phyloP scores from a whole-genome alignment of 1,139 yeast genomes.

The Scheffersomyces stambukii region DNA sequence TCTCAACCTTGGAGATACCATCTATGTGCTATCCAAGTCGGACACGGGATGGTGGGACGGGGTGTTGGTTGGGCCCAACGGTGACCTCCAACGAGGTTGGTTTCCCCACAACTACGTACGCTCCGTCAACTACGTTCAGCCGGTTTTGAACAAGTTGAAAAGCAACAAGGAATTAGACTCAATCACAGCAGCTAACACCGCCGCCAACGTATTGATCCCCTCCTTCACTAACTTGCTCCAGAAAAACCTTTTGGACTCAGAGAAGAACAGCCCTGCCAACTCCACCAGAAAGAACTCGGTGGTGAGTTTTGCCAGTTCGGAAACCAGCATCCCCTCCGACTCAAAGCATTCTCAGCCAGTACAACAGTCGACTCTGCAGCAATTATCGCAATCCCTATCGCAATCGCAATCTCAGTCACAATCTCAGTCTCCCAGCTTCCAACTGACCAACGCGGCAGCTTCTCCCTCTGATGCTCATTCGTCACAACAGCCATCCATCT shows the following conservation, averaged over 20 bases:
- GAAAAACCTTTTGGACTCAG: conserved; percentile 31
- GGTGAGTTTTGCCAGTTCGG: conserved; percentile 46
- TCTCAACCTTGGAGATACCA: conserved; percentile 45
- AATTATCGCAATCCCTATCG: conserved; percentile 1
- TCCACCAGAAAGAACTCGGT: conserved; percentile 43
- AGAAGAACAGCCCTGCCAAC: conserved; percentile 26
- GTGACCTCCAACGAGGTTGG: conserved; percentile 63
- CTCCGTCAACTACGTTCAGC: conserved; percentile 45
- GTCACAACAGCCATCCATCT: conserved; percentile 10
- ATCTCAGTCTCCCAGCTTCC: not conserved
- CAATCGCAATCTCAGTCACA: conserved; percentile 2
- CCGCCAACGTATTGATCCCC: conserved; percentile 47
- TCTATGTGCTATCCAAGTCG: conserved; percentile 48
- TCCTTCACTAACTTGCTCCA: conserved; percentile 39
- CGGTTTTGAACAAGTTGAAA: conserved; percentile 37
- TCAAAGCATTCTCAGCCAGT: conserved; percentile 6
- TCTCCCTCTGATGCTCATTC: conserved; percentile 2
- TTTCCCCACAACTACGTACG: conserved; percentile 62
- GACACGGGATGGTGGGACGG: conserved; percentile 82
- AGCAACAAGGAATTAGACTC: conserved; percentile 41
- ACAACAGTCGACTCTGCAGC: conserved; percentile 2
- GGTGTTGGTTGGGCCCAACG: conserved; percentile 35
- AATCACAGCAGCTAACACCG: conserved; percentile 48
- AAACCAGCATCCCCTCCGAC: conserved; percentile 23
- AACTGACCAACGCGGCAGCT: conserved; percentile 1